Evolutionary conservation across 2,329 filamentous ascomycete species (phyloP).

Genomic region (Basipetospora chlamydospora): DNA sequence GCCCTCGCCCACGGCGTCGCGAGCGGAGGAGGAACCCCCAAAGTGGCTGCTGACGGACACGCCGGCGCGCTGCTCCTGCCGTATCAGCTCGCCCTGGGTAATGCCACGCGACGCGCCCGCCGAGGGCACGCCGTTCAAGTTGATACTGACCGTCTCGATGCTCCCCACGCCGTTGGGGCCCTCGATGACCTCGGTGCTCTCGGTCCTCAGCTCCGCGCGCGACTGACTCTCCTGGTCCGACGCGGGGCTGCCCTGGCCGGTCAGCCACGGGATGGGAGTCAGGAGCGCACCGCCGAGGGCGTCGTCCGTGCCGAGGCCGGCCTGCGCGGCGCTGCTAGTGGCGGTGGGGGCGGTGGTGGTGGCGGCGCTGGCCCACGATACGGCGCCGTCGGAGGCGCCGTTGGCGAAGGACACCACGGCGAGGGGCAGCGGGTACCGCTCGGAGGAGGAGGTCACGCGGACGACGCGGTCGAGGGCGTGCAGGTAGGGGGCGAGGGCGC

Average conservation of each 20-base stretch:
- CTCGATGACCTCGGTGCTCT: constrained; percentile 67
- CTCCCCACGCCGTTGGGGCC: constrained; percentile 66
- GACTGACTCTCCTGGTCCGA: constrained; percentile 19
- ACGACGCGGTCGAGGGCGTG: constrained; percentile 84
- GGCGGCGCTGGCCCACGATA: constrained; percentile 34
- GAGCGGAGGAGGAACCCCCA: constrained; percentile 5
- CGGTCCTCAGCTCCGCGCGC: constrained; percentile 50
- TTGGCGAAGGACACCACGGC: constrained; percentile 36
- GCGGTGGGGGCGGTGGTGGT: too few species aligned
- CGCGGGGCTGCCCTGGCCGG: constrained; percentile 22
- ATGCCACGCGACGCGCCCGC: constrained; percentile 36
- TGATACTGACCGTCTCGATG: constrained; percentile 69
- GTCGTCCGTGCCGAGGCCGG: constrained; percentile 65
- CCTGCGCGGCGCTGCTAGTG: constrained; percentile 30
- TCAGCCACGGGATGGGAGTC: constrained; percentile 86
- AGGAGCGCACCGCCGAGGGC: constrained; percentile 78
- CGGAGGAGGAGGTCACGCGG: constrained; percentile 70
- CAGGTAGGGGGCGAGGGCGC: constrained; percentile 68
- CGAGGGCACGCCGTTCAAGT: constrained; percentile 52
- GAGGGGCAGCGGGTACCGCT: constrained; percentile 69
- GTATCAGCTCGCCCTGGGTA: constrained; percentile 69
- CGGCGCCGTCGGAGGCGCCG: constrained; percentile 45
- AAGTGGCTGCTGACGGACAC: constrained; percentile 43
- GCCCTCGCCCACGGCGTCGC: constrained; percentile 11
- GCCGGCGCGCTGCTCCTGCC: constrained; percentile 75